Conservation (phyloP, 345 rosid genomes). For the Trapa bicornis region DNA sequence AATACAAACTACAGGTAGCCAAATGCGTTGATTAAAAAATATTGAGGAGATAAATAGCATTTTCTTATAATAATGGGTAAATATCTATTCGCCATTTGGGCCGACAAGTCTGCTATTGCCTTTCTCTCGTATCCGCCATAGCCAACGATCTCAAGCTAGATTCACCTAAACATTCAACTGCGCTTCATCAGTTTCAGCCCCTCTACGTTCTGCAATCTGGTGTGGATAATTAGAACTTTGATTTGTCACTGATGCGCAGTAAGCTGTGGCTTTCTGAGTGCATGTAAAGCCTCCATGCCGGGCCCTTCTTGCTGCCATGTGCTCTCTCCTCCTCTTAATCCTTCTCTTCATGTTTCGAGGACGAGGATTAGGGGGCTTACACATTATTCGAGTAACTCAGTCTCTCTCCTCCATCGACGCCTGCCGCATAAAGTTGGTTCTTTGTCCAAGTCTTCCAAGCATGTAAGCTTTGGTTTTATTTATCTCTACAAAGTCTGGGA, state of each 20-base stretch:
- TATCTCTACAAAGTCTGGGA: background rate
- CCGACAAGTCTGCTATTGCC: background rate
- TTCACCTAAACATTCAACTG: background rate
- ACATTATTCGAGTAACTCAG: background rate
- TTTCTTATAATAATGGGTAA: background rate
- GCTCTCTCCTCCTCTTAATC: background rate
- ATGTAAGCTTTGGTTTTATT: conserved; percentile 1
- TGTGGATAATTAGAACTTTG: background rate
- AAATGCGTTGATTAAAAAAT: background rate
- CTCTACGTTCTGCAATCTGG: background rate
- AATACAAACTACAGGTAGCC: background rate
- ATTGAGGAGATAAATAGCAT: background rate
- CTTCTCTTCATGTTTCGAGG: background rate
- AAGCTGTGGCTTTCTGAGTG: conserved; percentile 3
- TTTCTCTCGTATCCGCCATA: background rate
- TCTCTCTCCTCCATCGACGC: conserved; percentile 1
- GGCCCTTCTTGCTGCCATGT: conserved; percentile 5
- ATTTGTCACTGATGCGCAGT: conserved; percentile 6
- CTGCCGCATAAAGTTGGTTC: background rate
- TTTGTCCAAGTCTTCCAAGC: conserved; percentile 4
- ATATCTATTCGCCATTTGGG: background rate
- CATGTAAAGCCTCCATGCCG: conserved; percentile 14
- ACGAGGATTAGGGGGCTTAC: background rate
- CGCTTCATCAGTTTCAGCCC: background rate
- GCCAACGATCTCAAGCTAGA: background rate